These are phyloP conservation scores for Fragaria vesca DNA, from an alignment of 306 rosid species.

Conservation along the genomic window DNA sequence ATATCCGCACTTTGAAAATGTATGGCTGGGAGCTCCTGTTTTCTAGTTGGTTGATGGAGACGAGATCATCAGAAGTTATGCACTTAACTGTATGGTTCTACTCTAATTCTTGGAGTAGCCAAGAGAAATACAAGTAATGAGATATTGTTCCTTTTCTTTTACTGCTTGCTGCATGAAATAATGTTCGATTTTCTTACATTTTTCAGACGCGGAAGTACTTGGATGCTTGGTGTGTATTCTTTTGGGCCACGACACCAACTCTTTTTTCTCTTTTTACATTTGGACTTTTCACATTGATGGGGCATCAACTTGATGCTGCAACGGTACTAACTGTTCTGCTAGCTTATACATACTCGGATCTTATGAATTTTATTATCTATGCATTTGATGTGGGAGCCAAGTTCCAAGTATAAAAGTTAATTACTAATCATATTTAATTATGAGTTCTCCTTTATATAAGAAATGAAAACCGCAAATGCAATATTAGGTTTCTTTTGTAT, in stretches of 20 bases:
- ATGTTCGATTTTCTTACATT: conserved; percentile 26
- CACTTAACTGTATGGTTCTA: conserved; percentile 70
- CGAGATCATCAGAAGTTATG: conserved; percentile 78
- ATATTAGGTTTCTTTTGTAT: background rate
- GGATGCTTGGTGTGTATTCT: conserved; percentile 99
- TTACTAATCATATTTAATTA: background rate
- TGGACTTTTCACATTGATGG: conserved; percentile 83
- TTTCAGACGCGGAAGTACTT: conserved; percentile 86
- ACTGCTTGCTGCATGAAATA: conserved; percentile 13
- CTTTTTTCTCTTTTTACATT: conserved; percentile 91
- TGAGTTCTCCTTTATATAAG: background rate
- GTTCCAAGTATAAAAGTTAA: background rate
- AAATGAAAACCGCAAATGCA: background rate
- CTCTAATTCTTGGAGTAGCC: conserved; percentile 14
- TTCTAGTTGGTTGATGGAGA: conserved; percentile 89
- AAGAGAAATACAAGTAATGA: conserved; percentile 17
- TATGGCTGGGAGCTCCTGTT: conserved; percentile 93
- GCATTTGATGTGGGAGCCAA: background rate
- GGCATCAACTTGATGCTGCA: conserved; percentile 94
- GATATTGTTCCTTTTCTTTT: conserved; percentile 19
- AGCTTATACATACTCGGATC: conserved; percentile 1
- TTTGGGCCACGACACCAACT: conserved; percentile 97
- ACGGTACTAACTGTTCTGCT: conserved; percentile 53
- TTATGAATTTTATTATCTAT: background rate
- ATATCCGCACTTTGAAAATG: conserved; percentile 92